Evolutionary conservation across 495 filamentous ascomycete species (phyloP), one percentile per base, ranked within the genome.

Genomic region (Pseudomonodictys pantanalensis): DNA sequence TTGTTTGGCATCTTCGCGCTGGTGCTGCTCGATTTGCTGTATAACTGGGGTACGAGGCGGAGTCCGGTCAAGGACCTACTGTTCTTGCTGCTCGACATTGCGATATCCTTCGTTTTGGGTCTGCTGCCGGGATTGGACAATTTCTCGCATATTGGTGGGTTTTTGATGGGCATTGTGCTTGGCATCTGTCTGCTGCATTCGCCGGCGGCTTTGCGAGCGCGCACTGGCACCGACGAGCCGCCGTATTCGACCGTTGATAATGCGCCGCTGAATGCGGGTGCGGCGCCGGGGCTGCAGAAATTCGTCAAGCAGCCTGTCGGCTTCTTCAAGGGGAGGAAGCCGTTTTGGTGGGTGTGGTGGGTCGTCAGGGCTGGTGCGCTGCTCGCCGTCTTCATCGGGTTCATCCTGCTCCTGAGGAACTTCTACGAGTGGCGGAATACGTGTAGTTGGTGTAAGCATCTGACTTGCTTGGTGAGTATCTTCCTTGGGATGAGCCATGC

Each of bases 261-360:
- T 2, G 44, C 58, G 12, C 39, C 50, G 2, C 44, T 52, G 3
- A 56, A 56, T 30, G 51, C 12, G 71, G 66, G 18, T 1, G 17
- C 30, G 15, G 47, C 39, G 22, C 42, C 60, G 8, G 56, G 77
- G 1, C 68, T 83, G 18, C 76, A 74, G 29, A 74, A 76, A 1
- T 91, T 92, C 67, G 68, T 83, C 43, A 86, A 83, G 64, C 79
- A 83, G 54, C 90, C 90, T 0, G 65, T 91, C 0, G 81, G 81
- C 2, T 97, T 97, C 73, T 97, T 98, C 78, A 90, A 89, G 70
- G 90, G 89, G 20, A 80, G 93, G 4, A 95, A 92, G 71, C 87
- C 89, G 23, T 74, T 95, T 0, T 98, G 93, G 93, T 98, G 93
- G 93, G 87, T 76, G 9, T 98, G 95, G 92, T 98, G 93, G 93